These are phyloP conservation scores for Fusarium sterilihyphosum DNA, from an alignment of 2,329 filamentous ascomycete species.

Conservation along the genomic window DNA sequence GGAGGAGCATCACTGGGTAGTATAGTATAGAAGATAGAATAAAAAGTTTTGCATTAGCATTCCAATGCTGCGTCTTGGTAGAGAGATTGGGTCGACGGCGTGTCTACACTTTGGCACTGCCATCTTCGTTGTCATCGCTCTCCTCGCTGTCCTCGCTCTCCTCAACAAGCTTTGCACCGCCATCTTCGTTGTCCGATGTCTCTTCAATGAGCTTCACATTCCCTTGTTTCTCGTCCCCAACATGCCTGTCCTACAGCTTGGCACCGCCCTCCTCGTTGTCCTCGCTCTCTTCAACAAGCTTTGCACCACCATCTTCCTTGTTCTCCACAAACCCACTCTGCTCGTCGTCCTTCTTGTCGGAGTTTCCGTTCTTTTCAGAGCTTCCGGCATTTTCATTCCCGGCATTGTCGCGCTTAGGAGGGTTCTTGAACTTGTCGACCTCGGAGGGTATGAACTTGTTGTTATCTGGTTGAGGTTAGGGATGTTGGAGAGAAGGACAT, in stretches of 20 bases:
- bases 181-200: not conserved
- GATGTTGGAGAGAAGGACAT: rapidly evolving
- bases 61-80: not conserved
- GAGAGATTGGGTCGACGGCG: not conserved
- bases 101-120: not conserved
- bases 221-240: not conserved
- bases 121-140: not conserved
- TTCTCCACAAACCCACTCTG: not conserved
- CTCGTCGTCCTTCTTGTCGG: not conserved
- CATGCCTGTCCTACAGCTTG: not conserved
- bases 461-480: slow-evolving; percentile 1
- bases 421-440: not conserved
- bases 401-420: not conserved
- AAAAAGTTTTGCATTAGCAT: slow-evolving; percentile 10
- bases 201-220: not conserved
- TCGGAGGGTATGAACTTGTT: not conserved
- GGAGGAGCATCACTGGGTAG: not conserved
- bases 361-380: not conserved
- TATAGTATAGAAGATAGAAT: not conserved
- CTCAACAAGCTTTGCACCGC: too few species aligned
- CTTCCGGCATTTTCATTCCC: not conserved
- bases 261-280: slow-evolving; percentile 1
- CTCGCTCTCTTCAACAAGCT: not conserved
- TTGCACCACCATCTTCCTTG: not conserved
- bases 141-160: not conserved